These are phyloP conservation scores for Cordyceps farinosa DNA, from an alignment of 2,329 filamentous ascomycete genomes.

Conservation along the genomic window DNA sequence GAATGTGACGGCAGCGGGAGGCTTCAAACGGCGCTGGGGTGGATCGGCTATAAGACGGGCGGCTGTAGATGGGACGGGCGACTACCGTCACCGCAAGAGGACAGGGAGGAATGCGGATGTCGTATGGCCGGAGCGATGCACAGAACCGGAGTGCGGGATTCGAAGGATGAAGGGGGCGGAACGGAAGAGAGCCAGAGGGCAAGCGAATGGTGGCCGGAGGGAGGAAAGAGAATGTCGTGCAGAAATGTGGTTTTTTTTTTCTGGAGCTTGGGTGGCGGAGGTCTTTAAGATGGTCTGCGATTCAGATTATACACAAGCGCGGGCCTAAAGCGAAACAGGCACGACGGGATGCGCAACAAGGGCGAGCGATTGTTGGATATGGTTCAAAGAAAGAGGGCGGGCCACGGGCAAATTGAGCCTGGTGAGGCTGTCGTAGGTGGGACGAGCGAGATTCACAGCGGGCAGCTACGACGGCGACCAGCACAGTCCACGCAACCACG, in stretches of 20 bases:
- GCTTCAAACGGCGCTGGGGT: conserved; percentile 3
- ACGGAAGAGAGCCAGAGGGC: background rate
- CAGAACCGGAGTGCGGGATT: background rate
- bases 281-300: background rate
- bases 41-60: background rate
- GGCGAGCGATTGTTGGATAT: background rate
- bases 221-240: conserved; percentile 13
- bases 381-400: background rate
- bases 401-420: background rate
- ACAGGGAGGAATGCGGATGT: background rate
- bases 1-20: background rate
- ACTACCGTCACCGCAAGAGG: background rate
- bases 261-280: conserved; percentile 2
- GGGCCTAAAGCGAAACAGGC: conserved; percentile 13
- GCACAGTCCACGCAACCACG: background rate
- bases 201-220: background rate
- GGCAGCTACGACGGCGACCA: conserved; percentile 3
- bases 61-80: background rate
- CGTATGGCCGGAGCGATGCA: background rate
- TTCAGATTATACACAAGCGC: conserved; percentile 11
- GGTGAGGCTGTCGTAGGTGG: conserved; percentile 7
- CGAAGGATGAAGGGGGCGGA: background rate
- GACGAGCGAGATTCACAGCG: background rate
- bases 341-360: background rate
- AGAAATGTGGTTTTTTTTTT: conserved; percentile 11